These are phyloP conservation scores for Alopecurus myosuroides DNA, from an alignment of 176 grass and related monocot genomes.

Conservation along the genomic window DNA sequence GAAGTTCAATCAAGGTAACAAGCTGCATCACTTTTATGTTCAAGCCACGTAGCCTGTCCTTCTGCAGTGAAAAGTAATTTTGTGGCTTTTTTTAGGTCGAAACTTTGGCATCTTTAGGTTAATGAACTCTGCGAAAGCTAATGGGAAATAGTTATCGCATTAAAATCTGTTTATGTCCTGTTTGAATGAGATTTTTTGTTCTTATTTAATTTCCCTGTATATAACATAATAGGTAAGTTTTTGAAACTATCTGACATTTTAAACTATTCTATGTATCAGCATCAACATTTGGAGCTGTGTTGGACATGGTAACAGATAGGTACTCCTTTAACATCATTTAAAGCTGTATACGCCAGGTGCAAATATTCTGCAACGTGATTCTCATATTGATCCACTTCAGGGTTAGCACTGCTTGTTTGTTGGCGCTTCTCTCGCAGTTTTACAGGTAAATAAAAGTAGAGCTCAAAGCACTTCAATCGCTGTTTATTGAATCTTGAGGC, in stretches of 20 bases:
- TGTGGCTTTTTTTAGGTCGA: neutral
- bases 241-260: constrained; percentile 22
- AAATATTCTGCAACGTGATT: constrained; percentile 12
- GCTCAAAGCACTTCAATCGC: neutral
- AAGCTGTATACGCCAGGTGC: neutral
- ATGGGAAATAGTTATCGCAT: neutral
- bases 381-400: constrained; percentile 49
- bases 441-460: constrained; percentile 58
- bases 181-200: neutral
- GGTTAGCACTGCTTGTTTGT: constrained; percentile 94
- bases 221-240: neutral
- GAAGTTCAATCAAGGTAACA: constrained; percentile 75
- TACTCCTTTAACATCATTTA: constrained; percentile 32
- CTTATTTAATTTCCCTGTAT: neutral
- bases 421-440: constrained; percentile 84
- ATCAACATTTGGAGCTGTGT: constrained; percentile 97
- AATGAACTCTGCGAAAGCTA: neutral
- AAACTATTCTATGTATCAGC: constrained; percentile 48
- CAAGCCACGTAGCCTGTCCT: neutral
- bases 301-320: constrained; percentile 99
- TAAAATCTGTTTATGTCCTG: neutral
- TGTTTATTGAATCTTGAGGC: neutral
- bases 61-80: neutral
- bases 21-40: neutral
- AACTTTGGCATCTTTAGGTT: neutral